Percentiles rank a stretch among this genome's conserved stretches.
Conservation (phyloP, 2,329 filamentous ascomycete genomes). For the Ophiocordyceps camponoti-rufipedis region DNA sequence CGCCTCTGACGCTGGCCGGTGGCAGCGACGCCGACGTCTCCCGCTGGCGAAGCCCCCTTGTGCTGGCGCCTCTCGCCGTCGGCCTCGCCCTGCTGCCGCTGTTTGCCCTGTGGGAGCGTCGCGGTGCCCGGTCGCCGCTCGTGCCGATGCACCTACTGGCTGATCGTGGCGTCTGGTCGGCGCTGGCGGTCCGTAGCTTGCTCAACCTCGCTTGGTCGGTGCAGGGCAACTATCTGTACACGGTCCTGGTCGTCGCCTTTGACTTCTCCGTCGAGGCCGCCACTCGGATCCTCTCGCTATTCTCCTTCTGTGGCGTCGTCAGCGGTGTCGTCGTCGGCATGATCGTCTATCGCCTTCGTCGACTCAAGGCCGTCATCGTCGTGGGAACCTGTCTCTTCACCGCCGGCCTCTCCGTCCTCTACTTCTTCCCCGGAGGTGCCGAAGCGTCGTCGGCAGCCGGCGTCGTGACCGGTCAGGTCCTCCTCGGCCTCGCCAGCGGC, state of each 20-base stretch:
- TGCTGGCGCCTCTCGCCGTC: slow-evolving; percentile 31
- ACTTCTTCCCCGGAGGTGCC: slow-evolving; percentile 32
- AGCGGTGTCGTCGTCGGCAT: slow-evolving; percentile 32
- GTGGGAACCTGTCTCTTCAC: slow-evolving; percentile 36
- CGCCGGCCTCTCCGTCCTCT: slow-evolving; percentile 36
- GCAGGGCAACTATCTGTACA: slow-evolving; percentile 41
- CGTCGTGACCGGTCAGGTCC: slow-evolving; percentile 34
- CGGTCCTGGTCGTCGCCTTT: slow-evolving; percentile 38
- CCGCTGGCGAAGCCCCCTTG: slow-evolving; percentile 30
- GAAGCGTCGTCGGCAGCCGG: slow-evolving; percentile 23
- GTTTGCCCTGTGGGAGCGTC: slow-evolving; percentile 35
- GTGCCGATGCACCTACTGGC: slow-evolving; percentile 38
- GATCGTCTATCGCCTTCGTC: slow-evolving; percentile 30
- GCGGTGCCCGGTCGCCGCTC: slow-evolving; percentile 28
- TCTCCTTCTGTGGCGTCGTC: slow-evolving; percentile 32
- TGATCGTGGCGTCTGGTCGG: slow-evolving; percentile 43
- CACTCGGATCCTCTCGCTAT: slow-evolving; percentile 37
- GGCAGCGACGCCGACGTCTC: slow-evolving; percentile 14
- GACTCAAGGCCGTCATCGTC: slow-evolving; percentile 40
- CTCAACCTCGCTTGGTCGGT: slow-evolving; percentile 36
- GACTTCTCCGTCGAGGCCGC: slow-evolving; percentile 34
- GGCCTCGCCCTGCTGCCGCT: slow-evolving; percentile 28
- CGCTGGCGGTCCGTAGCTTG: slow-evolving; percentile 32
- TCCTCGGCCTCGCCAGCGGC: slow-evolving; percentile 39
- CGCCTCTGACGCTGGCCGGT: slow-evolving; percentile 35